These are phyloP conservation scores for Suillus bovinus DNA, from an alignment of 768 basidiomycete species.

Conservation along the genomic window DNA sequence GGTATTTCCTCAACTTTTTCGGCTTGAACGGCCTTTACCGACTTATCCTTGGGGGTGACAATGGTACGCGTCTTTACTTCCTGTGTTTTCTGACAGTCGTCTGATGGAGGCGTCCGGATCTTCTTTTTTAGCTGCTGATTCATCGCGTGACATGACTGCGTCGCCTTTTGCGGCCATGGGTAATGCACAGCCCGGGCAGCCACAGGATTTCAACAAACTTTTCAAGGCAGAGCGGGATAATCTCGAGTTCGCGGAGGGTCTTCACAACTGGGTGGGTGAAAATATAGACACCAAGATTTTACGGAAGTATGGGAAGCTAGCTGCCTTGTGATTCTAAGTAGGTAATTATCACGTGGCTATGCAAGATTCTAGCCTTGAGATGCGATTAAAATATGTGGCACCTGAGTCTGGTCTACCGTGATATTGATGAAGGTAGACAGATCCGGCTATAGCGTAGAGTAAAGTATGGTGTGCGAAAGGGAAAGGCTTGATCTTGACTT, in stretches of 20 bases:
- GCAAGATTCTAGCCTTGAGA: slow-evolving; percentile 14
- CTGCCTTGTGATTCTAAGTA: slow-evolving; percentile 34
- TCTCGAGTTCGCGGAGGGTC: slow-evolving; percentile 85
- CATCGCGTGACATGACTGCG: slow-evolving; percentile 70
- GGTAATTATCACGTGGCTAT: slow-evolving; percentile 14
- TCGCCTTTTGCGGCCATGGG: slow-evolving; percentile 64
- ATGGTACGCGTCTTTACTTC: slow-evolving; percentile 54
- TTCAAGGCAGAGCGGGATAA: slow-evolving; percentile 93
- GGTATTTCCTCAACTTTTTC: slow-evolving; percentile 99
- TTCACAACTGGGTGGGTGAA: slow-evolving; percentile 81
- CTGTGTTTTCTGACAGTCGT: slow-evolving; percentile 9
- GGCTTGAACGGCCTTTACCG: slow-evolving; percentile 95
- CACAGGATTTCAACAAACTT: slow-evolving; percentile 86
- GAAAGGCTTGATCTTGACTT: slow-evolving; percentile 9
- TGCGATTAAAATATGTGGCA: slow-evolving; percentile 20
- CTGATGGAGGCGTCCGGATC: slow-evolving; percentile 17
- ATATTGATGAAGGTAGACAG: slow-evolving; percentile 29
- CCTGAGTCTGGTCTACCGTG: slow-evolving; percentile 22
- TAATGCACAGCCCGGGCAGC: slow-evolving; percentile 49
- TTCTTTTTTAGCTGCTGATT: slow-evolving; percentile 64
- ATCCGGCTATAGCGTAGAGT: slow-evolving; percentile 20
- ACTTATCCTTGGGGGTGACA: slow-evolving; percentile 87
- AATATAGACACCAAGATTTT: slow-evolving; percentile 81
- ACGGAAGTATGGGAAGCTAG: slow-evolving; percentile 72
- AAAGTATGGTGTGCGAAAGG: slow-evolving; percentile 10